Conservation (phyloP, 1,139 yeast genomes). For the Geotrichum klebahnii region DNA sequence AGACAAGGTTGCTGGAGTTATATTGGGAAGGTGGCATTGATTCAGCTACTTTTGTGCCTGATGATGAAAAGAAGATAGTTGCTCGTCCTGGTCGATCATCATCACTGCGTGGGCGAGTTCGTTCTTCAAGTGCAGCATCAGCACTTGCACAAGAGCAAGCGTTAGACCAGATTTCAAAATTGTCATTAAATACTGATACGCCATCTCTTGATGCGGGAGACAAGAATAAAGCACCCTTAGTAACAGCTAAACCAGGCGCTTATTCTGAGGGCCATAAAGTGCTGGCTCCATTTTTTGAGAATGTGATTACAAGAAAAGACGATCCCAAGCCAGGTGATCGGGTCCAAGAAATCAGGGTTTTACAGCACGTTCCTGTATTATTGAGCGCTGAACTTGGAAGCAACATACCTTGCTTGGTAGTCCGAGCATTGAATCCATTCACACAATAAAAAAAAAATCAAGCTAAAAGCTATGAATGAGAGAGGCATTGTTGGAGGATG, state of each 20-base stretch:
- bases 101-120: slow-evolving; percentile 29
- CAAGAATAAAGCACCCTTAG: too few species aligned
- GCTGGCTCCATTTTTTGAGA: slow-evolving; percentile 54
- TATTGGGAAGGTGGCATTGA: slow-evolving; percentile 92
- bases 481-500: neutral
- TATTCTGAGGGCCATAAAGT: slow-evolving; percentile 39
- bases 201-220: slow-evolving; percentile 36
- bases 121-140: slow-evolving; percentile 59
- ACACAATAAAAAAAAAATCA: slow-evolving; percentile 36
- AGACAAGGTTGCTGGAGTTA: slow-evolving; percentile 63
- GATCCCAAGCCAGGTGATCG: slow-evolving; percentile 42
- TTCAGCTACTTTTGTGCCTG: slow-evolving; percentile 85
- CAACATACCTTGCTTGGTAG: slow-evolving; percentile 86
- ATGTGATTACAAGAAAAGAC: slow-evolving; percentile 56
- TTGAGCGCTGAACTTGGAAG: slow-evolving; percentile 90
- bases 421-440: slow-evolving; percentile 90
- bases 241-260: slow-evolving; percentile 25
- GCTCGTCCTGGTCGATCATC: slow-evolving; percentile 36
- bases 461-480: too few species aligned
- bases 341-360: slow-evolving; percentile 77
- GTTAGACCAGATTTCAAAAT: slow-evolving; percentile 23
- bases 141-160: slow-evolving; percentile 53
- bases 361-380: slow-evolving; percentile 76
- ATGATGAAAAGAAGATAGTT: slow-evolving; percentile 61
- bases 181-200: slow-evolving; percentile 17